Evolutionary conservation across 257 asterid genomes (phyloP), one percentile per base, ranked within the genome.

Genomic region (Fraxinus anomala): DNA sequence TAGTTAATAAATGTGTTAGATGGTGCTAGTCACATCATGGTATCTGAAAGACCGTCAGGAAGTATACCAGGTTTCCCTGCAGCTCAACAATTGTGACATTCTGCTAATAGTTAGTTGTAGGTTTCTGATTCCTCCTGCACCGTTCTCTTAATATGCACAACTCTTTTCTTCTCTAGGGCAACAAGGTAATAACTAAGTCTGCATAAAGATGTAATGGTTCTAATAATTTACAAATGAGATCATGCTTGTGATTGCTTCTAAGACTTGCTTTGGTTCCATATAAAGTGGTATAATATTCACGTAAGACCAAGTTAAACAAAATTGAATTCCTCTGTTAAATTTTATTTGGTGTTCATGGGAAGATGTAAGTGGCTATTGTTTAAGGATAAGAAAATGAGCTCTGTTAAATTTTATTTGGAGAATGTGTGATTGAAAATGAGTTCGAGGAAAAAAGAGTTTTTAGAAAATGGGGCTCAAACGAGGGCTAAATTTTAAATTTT

Each of bases 281-380:
- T 2, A 11, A 42, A 42, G 17, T 42, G 51, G 51, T 12, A 51
- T 51, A 51, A 51, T 16, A 16, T 51, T 51, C 63, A 51, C 3
- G 21, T 17, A 4, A 51, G 63, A 17, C 23, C n/a, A 4, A 51
- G 63, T 51, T 3, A 51, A 51, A 17, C 19, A 6, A 36, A 42
- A 42, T 42, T 2, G 23, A 14, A 14, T 6, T 51, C 63, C 23
- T 14, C 23, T 4, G 24, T 1, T 17, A 9, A 51, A 14, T 65
- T 80, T 74, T 83, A 72, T 76, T 83, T 72, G 68, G 54, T 70
- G 79, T 73, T 78, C 63, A 66, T 93, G 97, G 98, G 92, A 92
- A 83, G 63, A 51, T 17, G 9, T 51, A 51, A 51, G 14, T 33
- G 24, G 28, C 23, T 51, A 51, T 51, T 51, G 24, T 51, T 51